phyloP scores from a whole-genome alignment of 257 asterid species.

The Solanum ossicruentum region DNA sequence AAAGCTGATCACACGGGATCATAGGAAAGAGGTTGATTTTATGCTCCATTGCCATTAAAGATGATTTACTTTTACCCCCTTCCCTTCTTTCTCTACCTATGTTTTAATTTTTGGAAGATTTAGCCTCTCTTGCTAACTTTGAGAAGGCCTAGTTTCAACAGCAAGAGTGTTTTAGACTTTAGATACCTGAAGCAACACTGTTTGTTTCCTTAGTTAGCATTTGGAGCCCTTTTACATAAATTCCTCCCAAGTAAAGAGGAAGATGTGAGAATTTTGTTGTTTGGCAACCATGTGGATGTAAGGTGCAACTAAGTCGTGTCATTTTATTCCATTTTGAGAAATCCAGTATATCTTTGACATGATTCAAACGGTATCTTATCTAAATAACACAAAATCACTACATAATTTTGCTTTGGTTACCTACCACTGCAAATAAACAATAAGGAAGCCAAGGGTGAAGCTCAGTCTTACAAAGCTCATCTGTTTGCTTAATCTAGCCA shows the following conservation, averaged over 20 bases:
- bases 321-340: not conserved
- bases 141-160: not conserved
- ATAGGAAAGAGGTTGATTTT: constrained; percentile 76
- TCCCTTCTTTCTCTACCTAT: not conserved
- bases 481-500: not conserved
- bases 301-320: not conserved
- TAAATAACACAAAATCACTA: not conserved
- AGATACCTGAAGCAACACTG: not conserved
- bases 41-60: constrained; percentile 10
- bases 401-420: not conserved
- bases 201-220: not conserved
- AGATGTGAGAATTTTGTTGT: not conserved
- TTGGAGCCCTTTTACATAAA: not conserved
- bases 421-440: not conserved
- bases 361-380: not conserved
- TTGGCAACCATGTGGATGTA: not conserved
- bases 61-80: not conserved
- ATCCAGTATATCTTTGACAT: not conserved
- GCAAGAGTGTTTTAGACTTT: not conserved
- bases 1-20: constrained; percentile 85
- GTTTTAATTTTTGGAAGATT: not conserved
- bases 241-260: not conserved
- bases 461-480: not conserved
- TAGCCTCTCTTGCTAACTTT: not conserved
- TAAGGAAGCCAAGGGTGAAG: not conserved